Percentiles rank a stretch among this genome's conserved stretches.
Evolutionary conservation across 1,284 basidiomycete species (phyloP).

Genomic region (Gomphus sp.): DNA sequence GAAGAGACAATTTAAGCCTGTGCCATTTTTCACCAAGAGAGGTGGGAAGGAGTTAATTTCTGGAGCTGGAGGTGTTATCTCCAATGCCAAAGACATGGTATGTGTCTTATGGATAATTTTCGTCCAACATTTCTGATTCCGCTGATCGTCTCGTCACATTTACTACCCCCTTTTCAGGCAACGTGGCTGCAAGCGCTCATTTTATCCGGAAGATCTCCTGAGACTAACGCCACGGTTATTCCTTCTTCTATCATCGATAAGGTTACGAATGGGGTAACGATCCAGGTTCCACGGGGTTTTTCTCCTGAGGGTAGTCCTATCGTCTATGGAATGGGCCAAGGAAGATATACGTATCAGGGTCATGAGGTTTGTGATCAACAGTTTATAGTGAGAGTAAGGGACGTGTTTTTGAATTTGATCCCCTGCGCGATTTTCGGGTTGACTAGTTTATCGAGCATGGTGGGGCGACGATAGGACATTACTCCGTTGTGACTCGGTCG

Average conservation of each 20-base stretch:
- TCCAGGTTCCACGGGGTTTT: background rate
- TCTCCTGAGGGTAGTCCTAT: conserved; percentile 14
- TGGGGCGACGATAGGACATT: conserved; percentile 28
- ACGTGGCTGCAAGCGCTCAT: conserved; percentile 36
- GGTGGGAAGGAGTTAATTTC: conserved; percentile 21
- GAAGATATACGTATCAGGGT: conserved; percentile 28
- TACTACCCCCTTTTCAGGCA: conserved; percentile 19
- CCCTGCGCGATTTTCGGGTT: background rate
- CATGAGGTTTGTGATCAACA: conserved; percentile 21
- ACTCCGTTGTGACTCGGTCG: conserved; percentile 3
- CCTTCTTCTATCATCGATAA: conserved; percentile 28
- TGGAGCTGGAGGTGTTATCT: conserved; percentile 34
- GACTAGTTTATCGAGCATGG: conserved; percentile 27
- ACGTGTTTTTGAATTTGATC: too few species aligned
- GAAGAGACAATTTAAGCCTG: conserved; percentile 16
- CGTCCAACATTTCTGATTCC: background rate
- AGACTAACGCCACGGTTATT: conserved; percentile 30
- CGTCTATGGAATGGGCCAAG: conserved; percentile 36
- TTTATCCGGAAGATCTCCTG: conserved; percentile 32
- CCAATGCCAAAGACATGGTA: conserved; percentile 24
- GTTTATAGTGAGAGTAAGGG: background rate
- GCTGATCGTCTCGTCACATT: background rate
- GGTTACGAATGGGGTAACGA: conserved; percentile 20
- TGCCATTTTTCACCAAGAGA: conserved; percentile 22
- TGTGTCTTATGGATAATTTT: background rate